Conservation (phyloP, 257 asterid genomes). For the Nicotiana obtusifolia region DNA sequence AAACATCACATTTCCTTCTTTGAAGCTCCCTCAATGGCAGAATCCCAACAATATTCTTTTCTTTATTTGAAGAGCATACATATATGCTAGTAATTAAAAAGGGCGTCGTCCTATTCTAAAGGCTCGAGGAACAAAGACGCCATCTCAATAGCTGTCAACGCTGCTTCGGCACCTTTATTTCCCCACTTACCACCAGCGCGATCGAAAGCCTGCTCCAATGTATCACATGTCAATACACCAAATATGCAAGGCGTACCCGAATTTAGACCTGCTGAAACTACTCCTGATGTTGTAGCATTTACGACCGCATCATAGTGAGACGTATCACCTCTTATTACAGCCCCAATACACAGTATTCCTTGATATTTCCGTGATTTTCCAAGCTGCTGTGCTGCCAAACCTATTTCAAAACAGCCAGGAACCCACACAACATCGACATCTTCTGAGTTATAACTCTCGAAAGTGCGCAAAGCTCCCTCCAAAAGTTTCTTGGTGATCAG, state of each 20-base stretch:
- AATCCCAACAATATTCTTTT: no score
- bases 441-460: constrained; percentile 63
- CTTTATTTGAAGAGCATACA: no score
- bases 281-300: constrained; percentile 93
- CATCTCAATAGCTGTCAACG: constrained; percentile 47
- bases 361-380: constrained; percentile 78
- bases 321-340: constrained; percentile 97
- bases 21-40: no score
- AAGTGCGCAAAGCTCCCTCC: constrained; percentile 93
- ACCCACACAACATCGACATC: constrained; percentile 95
- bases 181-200: constrained; percentile 95
- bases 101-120: no score
- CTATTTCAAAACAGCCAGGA: constrained; percentile 92
- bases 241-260: constrained; percentile 98
- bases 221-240: constrained; percentile 85
- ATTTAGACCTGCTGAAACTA: constrained; percentile 73
- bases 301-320: constrained; percentile 97
- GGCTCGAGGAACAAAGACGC: no score
- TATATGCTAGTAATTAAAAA: no score
- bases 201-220: constrained; percentile 87
- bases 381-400: constrained; percentile 72
- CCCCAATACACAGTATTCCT: constrained; percentile 88
- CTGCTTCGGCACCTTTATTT: constrained; percentile 91
- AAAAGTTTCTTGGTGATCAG: constrained; percentile 66
- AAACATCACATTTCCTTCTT: no score